Evolutionary conservation across 495 filamentous ascomycete genomes (phyloP), one percentile per base, ranked within the genome.

Genomic region (Cercophora samala): DNA sequence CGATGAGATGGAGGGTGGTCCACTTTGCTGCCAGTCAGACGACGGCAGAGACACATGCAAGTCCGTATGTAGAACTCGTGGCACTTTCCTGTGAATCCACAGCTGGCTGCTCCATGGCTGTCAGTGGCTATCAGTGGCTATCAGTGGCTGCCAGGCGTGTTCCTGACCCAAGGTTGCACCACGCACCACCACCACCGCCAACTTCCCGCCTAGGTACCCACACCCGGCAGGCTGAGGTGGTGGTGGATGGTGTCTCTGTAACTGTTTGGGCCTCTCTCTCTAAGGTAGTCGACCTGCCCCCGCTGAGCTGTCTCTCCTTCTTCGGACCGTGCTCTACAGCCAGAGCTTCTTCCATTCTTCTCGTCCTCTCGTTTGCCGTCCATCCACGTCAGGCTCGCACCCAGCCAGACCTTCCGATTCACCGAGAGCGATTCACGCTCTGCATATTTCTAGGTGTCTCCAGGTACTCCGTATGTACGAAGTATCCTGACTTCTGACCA

Each of bases 351-450:
- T 29, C 37, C 37, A 46, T 46, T 24, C 24, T 29, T 60, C 58
- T 29, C 58, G 21, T 29, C 17, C 58, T 60, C 22, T 24, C 58
- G 21, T 60, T 60, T 60, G 21, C 58, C 58, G 9, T 60, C 58
- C 56, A 22, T 58, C 56, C 58, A 25, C 58, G 24, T 60, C 58
- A 25, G 19, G 21, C 15, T 60, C 58, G 17, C 24, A 5, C 1
- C n/a, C n/a, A 6, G 4, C 52, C 29, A 55, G 64, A 66, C 60
- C 42, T 61, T 25, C 64, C 58, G 61, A 58, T 59, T 64, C 56
- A 54, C 37, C 37, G 37, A 46, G 37, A 46, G 29, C 58, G 46
- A 54, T 37, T 19, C 64, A 24, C 60, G 26, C 60, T 37, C 68
- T 54, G 64, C 68, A 54, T 42, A 56, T 58, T 56, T 18, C 19